phyloP scores from a whole-genome alignment of 305 asterid genomes.

The Fraxinus paxiana region DNA sequence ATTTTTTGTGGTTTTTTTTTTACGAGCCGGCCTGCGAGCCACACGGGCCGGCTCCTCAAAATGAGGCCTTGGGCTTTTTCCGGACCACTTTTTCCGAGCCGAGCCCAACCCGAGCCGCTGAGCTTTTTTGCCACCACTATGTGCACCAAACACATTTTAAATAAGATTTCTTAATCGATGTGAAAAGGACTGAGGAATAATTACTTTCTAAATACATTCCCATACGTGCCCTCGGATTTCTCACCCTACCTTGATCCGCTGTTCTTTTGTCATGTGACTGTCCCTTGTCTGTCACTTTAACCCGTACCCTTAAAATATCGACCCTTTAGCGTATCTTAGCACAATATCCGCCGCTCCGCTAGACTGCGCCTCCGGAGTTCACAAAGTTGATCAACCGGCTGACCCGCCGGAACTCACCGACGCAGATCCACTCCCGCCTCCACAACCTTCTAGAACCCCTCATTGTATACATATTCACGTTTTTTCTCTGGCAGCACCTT shows the following conservation, averaged over 20 bases:
- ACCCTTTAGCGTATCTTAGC: slow-evolving; percentile 49
- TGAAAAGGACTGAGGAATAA: too few relatives aligned
- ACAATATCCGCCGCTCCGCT: slow-evolving; percentile 37
- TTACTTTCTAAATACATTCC: background rate
- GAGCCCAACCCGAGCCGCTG: too few relatives aligned
- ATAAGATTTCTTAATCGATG: too few relatives aligned
- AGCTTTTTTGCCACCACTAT: too few relatives aligned
- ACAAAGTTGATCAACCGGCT: slow-evolving; percentile 38
- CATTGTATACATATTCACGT: background rate
- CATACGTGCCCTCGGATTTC: background rate
- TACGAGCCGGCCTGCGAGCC: too few relatives aligned
- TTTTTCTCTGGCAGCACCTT: background rate
- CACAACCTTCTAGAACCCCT: slow-evolving; percentile 16
- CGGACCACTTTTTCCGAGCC: too few relatives aligned
- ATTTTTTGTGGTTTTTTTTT: too few relatives aligned
- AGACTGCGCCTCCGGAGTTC: slow-evolving; percentile 39
- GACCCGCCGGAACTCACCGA: slow-evolving; percentile 28
- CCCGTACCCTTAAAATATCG: slow-evolving; percentile 35
- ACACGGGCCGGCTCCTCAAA: too few relatives aligned
- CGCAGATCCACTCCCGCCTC: slow-evolving; percentile 10
- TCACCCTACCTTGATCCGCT: background rate
- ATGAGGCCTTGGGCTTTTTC: too few relatives aligned
- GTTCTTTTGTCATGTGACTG: background rate
- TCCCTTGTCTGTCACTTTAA: slow-evolving; percentile 19
- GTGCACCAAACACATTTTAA: too few relatives aligned